Base-by-base conservation (phyloP, 2,329 filamentous ascomycete species). In the Diaporthe amygdali region DNA sequence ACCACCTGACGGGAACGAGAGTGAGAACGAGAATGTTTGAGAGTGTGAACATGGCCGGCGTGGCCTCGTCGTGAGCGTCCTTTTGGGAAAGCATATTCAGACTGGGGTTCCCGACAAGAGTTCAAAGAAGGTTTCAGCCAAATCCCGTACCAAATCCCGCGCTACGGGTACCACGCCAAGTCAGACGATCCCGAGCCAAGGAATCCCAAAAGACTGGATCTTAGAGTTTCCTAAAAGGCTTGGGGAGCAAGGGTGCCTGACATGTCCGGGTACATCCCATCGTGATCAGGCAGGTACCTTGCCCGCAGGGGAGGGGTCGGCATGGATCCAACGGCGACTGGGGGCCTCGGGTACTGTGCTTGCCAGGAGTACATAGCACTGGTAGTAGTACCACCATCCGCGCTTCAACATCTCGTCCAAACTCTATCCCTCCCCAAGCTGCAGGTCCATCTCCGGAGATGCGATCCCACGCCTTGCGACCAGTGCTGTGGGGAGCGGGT, bases 121-220 rank as follows among this genome's bases (percentile, higher is more conserved):
- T 30, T 22, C 15, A 70, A 70, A 70, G 68, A 69, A 69, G 49
- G 66, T 71, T 66, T 69, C 39, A 39, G 56, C n/a, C 66, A 69
- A 71, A 71, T 39, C 70, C 66, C 70, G 56, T 69, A 34, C 41
- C 70, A 69, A 69, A 71, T 66, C 67, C 59, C 67, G 70, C 27
- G 59, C 67, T 47, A 66, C 34, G 67, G 51, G 25, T 52, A 37
- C 25, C 44, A 61, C 67, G 67, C 70, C 67, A 69, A 64, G 70
- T 51, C 30, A 44, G 56, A 54, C 66, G 47, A 71, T 69, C 56
- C 54, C 51, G 54, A 66, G 41, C 52, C 69, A 68, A 68, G 54
- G 64, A 51, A 71, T 61, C 34, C 44, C 64, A 41, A 44, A 68
- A 68, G 32, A 56, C 44, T 56, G 51, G 54, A 51, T 17, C 69